phyloP scores from a whole-genome alignment of 23 red algal genomes.

The Cyanidiococcus yangmingshanensis region DNA sequence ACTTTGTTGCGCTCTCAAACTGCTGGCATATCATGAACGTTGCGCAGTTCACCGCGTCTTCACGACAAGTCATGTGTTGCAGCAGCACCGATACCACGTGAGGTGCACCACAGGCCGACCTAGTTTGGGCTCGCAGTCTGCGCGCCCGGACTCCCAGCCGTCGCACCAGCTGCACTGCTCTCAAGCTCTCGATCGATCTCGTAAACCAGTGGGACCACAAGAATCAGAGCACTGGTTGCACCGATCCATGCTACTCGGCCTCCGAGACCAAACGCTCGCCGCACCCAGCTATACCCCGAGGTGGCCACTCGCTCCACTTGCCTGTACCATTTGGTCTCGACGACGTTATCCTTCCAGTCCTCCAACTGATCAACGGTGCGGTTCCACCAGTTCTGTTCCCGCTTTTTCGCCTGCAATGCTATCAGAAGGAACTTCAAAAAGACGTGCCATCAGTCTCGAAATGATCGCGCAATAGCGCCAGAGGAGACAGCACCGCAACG shows the following conservation, averaged over 20 bases:
- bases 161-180: not conserved
- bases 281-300: not conserved
- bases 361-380: conserved; percentile 7
- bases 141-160: too few species aligned
- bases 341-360: conserved; percentile 9
- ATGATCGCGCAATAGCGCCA: not conserved
- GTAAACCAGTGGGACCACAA: conserved; percentile 79
- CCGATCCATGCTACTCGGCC: conserved; percentile 45
- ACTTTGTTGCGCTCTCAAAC: too few species aligned
- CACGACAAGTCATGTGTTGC: too few species aligned
- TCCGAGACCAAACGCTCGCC: conserved; percentile 8
- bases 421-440: conserved; percentile 9
- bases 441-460: conserved; percentile 9
- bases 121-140: too few species aligned
- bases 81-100: too few species aligned
- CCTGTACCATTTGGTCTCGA: not conserved
- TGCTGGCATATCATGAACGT: too few species aligned
- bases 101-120: too few species aligned
- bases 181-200: conserved; percentile 90
- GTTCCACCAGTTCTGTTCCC: not conserved
- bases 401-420: conserved; percentile 1
- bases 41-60: too few species aligned
- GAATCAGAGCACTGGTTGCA: conserved; percentile 62
- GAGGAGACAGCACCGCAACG: too few species aligned
- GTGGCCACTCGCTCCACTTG: not conserved